Percentiles rank a stretch among this genome's conserved stretches.
Conservation (phyloP, 202 grass and related monocot genomes). For the Panicum virgatum region DNA sequence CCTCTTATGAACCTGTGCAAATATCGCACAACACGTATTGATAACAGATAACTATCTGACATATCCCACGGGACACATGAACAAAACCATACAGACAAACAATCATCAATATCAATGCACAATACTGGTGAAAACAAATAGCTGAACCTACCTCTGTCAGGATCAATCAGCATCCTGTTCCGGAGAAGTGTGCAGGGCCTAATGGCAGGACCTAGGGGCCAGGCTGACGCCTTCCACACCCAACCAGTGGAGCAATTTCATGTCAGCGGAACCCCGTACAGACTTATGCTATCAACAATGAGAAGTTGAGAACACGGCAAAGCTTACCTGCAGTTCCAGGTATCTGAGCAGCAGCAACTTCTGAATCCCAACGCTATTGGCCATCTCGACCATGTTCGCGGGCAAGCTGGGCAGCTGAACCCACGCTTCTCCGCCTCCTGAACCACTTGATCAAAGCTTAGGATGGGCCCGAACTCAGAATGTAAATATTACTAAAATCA, state of each 20-base stretch:
- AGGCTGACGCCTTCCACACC: slow-evolving; percentile 63
- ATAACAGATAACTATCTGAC: slow-evolving; percentile 92
- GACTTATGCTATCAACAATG: neutral
- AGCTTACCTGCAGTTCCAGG: slow-evolving; percentile 79
- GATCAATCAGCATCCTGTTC: slow-evolving; percentile 91
- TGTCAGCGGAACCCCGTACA: neutral
- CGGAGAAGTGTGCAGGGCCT: slow-evolving; percentile 64
- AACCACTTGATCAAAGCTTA: slow-evolving; percentile 75
- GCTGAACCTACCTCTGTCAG: slow-evolving; percentile 63
- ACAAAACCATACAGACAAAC: neutral
- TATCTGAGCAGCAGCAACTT: slow-evolving; percentile 77
- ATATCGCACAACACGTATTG: slow-evolving; percentile 85
- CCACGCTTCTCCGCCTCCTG: slow-evolving; percentile 64
- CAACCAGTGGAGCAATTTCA: slow-evolving; percentile 1
- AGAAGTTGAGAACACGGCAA: too few species aligned
- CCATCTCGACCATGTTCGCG: slow-evolving; percentile 72
- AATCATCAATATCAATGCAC: neutral
- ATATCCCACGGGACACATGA: slow-evolving; percentile 20
- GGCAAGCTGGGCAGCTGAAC: slow-evolving; percentile 55
- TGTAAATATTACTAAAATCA: too few species aligned
- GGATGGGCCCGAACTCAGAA: slow-evolving; percentile 76
- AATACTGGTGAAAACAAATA: neutral
- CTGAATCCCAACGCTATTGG: slow-evolving; percentile 73
- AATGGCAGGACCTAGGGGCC: slow-evolving; percentile 71
- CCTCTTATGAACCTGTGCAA: slow-evolving; percentile 94